Conservation (phyloP, 2,329 filamentous ascomycete genomes). For the Dothideomycetes sp. region DNA sequence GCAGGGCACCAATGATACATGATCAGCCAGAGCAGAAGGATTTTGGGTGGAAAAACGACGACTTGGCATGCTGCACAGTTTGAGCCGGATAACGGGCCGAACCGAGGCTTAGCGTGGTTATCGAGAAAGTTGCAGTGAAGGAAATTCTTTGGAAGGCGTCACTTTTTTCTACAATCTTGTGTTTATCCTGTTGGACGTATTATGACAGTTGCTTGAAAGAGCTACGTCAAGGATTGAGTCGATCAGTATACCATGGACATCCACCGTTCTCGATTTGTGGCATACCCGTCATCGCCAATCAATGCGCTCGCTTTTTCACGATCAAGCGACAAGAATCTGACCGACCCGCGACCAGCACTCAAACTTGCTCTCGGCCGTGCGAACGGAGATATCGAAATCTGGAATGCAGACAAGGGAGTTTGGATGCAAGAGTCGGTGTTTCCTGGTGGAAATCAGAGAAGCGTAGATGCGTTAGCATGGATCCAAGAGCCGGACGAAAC, state of each 20-base stretch:
- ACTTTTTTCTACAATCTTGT: conserved; percentile 5
- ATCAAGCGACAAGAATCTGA: conserved; percentile 38
- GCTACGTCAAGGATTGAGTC: background rate
- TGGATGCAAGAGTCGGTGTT: conserved; percentile 91
- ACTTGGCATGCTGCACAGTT: no score
- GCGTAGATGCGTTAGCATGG: conserved; percentile 87
- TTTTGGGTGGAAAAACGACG: no score
- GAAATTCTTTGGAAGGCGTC: background rate
- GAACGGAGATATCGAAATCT: conserved; percentile 95
- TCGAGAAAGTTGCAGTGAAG: no score
- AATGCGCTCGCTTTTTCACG: conserved; percentile 94
- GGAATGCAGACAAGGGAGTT: conserved; percentile 72
- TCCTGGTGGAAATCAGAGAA: conserved; percentile 71
- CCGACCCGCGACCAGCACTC: conserved; percentile 47
- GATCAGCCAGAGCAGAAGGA: background rate
- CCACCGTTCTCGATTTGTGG: conserved; percentile 92
- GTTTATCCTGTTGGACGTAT: conserved; percentile 1
- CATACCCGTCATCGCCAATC: conserved; percentile 82
- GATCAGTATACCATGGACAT: conserved; percentile 71
- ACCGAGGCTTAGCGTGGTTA: no score
- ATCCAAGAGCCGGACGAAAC: conserved; percentile 73
- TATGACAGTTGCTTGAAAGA: background rate
- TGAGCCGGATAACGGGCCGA: no score
- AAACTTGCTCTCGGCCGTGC: conserved; percentile 82
- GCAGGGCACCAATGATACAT: background rate